A percentile compares a stretch with the other conserved stretches of the same genome.
These are phyloP conservation scores for Kodamaea hsintzibuensis DNA, from an alignment of 805 yeast species.

Conservation along the genomic window DNA sequence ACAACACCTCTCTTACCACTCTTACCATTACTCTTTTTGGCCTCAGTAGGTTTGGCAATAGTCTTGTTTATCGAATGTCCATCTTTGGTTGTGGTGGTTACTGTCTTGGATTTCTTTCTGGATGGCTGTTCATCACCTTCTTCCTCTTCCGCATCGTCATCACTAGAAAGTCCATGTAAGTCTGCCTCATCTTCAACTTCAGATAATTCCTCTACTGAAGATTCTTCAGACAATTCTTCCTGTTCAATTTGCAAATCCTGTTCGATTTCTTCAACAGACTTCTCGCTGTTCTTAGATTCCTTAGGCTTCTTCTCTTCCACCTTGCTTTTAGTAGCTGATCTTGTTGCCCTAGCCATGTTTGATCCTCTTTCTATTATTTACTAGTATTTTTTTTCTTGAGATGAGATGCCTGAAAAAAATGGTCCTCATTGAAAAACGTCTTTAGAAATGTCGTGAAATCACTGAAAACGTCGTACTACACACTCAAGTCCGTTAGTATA, in stretches of 20 bases:
- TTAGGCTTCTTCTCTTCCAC: slow-evolving; percentile 10
- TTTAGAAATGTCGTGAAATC: not conserved
- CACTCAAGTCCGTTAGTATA: not conserved
- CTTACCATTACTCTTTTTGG: slow-evolving; percentile 23
- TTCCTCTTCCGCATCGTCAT: slow-evolving; percentile 25
- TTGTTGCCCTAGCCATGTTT: slow-evolving; percentile 6
- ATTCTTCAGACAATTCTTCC: slow-evolving; percentile 19
- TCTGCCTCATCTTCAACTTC: slow-evolving; percentile 26
- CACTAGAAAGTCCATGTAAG: slow-evolving; percentile 23
- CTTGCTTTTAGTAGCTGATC: slow-evolving; percentile 4
- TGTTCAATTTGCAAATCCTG: slow-evolving; percentile 13
- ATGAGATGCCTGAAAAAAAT: slow-evolving; percentile 4
- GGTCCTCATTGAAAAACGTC: not conserved
- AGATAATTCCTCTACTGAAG: slow-evolving; percentile 17
- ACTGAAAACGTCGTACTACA: slow-evolving; percentile 4
- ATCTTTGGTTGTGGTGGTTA: slow-evolving; percentile 8
- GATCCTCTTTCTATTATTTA: not conserved
- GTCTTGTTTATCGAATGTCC: slow-evolving; percentile 25
- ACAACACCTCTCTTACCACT: slow-evolving; percentile 58
- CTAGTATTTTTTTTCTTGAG: slow-evolving; percentile 3
- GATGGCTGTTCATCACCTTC: slow-evolving; percentile 30
- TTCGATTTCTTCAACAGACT: slow-evolving; percentile 23
- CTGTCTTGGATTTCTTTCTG: slow-evolving; percentile 21
- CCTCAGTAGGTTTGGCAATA: slow-evolving; percentile 7
- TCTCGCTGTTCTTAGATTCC: slow-evolving; percentile 18